phyloP scores from a whole-genome alignment of 1,284 basidiomycete genomes.

The Macrocybe sp. region DNA sequence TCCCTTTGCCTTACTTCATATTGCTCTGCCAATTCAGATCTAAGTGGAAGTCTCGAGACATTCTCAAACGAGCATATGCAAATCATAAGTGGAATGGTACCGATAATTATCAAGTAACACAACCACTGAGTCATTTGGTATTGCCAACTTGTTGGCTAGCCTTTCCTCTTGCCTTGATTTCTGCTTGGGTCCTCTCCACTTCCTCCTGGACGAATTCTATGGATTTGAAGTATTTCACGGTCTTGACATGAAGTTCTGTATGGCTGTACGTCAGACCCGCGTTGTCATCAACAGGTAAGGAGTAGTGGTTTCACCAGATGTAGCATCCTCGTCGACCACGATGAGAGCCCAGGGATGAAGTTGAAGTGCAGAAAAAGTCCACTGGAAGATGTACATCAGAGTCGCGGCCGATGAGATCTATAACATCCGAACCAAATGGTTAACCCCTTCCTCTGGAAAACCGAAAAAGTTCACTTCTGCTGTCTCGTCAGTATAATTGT shows the following conservation, averaged over 20 bases:
- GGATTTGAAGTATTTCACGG: conserved; percentile 88
- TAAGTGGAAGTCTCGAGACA: too few species aligned
- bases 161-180: conserved; percentile 36
- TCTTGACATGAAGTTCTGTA: conserved; percentile 71
- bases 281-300: not conserved
- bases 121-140: conserved; percentile 28
- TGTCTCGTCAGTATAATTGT: not conserved
- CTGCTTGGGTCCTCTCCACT: conserved; percentile 61
- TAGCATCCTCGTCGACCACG: conserved; percentile 84
- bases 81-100: too few species aligned
- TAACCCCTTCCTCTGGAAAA: conserved; percentile 72
- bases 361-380: conserved; percentile 84
- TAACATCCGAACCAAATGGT: conserved; percentile 59
- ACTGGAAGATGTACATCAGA: conserved; percentile 32
- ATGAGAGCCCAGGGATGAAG: conserved; percentile 83
- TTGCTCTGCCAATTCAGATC: too few species aligned
- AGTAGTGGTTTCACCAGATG: conserved; percentile 46
- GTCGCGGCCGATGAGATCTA: not conserved
- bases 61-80: too few species aligned
- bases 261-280: conserved; percentile 1
- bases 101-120: too few species aligned
- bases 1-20: too few species aligned
- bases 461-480: not conserved
- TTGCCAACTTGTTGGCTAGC: conserved; percentile 34
- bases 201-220: conserved; percentile 87